Base-by-base conservation (phyloP, 2,329 filamentous ascomycete genomes). In the Fusarium nodosum region DNA sequence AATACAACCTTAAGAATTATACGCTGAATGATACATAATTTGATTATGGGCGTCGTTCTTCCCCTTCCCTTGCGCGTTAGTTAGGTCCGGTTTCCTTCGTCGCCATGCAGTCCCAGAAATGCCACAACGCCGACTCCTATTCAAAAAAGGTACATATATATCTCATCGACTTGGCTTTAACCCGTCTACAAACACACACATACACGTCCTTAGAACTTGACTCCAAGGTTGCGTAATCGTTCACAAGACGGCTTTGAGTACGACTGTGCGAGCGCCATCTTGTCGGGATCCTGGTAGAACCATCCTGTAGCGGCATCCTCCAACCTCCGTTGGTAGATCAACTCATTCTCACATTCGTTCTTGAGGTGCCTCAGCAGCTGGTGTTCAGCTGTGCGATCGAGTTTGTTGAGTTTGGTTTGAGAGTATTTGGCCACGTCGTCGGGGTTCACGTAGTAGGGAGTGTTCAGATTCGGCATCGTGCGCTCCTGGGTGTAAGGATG, bases 401-500 rank as follows among this genome's bases (percentile, higher is more conserved):
- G 83, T 72, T 91, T 87, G 48, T 83, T 82, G 76, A 97, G 87
- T 77, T 96, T 91, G 58, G 87, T 85, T 13, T 86, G 79, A 57
- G 86, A 90, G 78, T 89, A 94, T 36, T 90, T 88, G 30, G 87
- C 85, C 31, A 97, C 87, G 30, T 97, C 94, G 7, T 79, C 78
- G 1, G 94, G 94, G 77, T 97, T 90, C 65, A 98, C 87, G 76
- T 87, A 99, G 82, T 98, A 99, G 64, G 93, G 87, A 54, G 97
- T 85, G 54, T 91, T 89, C 66, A 93, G 84, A 56, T 88, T 87
- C 1, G 87, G 86, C 26, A 92, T 95, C 26, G 85, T 87, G 60
- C 93, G 92, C 72, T 90, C 86, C 74, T 90, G 82, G 20, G 93
- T 97, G 77, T 92, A 88, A 4, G 93, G 94, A 16, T 89, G 85